phyloP scores from a whole-genome alignment of 1,139 yeast species.

The Zygosaccharomyces pseudobailii region DNA sequence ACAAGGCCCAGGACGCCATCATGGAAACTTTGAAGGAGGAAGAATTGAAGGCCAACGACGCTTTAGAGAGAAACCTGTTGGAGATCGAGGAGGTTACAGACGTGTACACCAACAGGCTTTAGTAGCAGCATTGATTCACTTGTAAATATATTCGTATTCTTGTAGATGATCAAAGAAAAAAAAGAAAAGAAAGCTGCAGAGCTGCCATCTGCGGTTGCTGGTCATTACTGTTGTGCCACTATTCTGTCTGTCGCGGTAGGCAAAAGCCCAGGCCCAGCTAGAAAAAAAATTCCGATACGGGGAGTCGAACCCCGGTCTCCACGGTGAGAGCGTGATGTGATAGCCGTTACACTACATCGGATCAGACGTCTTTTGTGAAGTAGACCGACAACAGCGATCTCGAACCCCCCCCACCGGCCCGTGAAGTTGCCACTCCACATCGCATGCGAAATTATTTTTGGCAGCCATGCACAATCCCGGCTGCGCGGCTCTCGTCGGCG shows the following conservation, averaged over 20 bases:
- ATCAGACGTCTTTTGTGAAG: not conserved
- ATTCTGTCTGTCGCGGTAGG: too few relatives aligned
- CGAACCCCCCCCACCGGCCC: conserved; percentile 36
- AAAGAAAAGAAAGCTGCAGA: too few relatives aligned
- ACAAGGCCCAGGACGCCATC: conserved; percentile 59
- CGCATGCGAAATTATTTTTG: too few relatives aligned
- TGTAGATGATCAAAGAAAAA: not conserved
- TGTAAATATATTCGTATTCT: not conserved
- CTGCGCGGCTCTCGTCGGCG: too few relatives aligned
- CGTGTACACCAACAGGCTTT: conserved; percentile 50
- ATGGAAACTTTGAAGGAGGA: conserved; percentile 51
- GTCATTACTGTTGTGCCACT: too few relatives aligned
- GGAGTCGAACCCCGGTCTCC: conserved; percentile 7
- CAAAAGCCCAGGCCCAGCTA: too few relatives aligned
- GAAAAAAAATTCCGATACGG: conserved; percentile 4
- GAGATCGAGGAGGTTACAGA: conserved; percentile 78
- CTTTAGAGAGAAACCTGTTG: conserved; percentile 59
- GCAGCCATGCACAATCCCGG: too few relatives aligned
- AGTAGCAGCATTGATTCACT: not conserved
- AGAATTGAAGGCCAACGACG: conserved; percentile 48
- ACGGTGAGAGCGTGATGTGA: conserved; percentile 4
- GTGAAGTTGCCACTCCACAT: conserved; percentile 38
- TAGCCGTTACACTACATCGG: conserved; percentile 8
- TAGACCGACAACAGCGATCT: conserved; percentile 24
- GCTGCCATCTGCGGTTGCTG: too few relatives aligned